phyloP scores from a whole-genome alignment of 73 alveolate species.

The Paramecium octaurelia region DNA sequence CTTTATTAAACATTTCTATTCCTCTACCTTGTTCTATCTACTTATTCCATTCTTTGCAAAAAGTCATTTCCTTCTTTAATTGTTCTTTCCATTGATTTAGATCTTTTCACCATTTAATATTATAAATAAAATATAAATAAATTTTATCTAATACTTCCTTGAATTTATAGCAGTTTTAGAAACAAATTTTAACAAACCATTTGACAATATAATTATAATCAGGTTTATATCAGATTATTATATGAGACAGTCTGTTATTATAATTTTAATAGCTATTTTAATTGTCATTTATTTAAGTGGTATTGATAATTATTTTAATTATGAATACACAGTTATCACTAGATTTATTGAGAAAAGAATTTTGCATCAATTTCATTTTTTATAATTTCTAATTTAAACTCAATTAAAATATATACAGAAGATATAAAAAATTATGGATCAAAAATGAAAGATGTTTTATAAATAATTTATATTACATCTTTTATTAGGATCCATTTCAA shows the following conservation, averaged over 20 bases:
- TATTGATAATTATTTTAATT: not conserved
- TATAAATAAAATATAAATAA: not conserved
- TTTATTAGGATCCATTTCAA: not conserved
- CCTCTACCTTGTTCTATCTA: not conserved
- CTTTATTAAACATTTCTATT: not conserved
- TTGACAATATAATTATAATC: not conserved
- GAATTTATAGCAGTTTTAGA: not conserved
- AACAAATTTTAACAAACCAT: no score
- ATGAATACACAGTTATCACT: not conserved
- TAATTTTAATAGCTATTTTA: not conserved
- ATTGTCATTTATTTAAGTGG: not conserved
- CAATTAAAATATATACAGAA: not conserved
- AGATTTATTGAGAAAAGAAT: no score
- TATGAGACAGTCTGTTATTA: not conserved
- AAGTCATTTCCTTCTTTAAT: not conserved
- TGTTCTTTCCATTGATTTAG: conserved; percentile 21
- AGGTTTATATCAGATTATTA: not conserved
- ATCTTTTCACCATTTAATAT: conserved; percentile 6
- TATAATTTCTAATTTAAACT: not conserved
- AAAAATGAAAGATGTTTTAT: not conserved
- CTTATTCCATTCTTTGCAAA: not conserved
- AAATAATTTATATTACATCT: not conserved
- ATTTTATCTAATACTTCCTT: not conserved
- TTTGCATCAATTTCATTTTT: no score
- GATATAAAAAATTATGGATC: not conserved